Evolutionary conservation across 2,329 filamentous ascomycete genomes (phyloP), one percentile per base, ranked within the genome.

Genomic region (Fusarium siculi): DNA sequence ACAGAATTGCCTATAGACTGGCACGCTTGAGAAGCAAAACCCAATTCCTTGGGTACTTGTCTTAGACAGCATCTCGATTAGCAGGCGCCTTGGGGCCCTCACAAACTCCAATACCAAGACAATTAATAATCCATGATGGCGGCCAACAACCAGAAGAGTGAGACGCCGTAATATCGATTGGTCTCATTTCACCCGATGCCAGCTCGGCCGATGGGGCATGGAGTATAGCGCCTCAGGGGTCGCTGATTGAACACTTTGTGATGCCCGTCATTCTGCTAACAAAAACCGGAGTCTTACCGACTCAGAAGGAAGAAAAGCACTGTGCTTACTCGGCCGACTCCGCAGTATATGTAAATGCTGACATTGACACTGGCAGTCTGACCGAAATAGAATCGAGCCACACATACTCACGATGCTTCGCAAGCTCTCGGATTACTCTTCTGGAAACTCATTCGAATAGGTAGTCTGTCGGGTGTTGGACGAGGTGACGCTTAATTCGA

Each of bases 321-420:
- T 69, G 71, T 74, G 66, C 72, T 71, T 63, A 73, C 64, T 75
- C 60, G 74, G 72, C 62, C 62, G 66, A 66, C 65, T 74, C 75
- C 73, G 73, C 66, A 54, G 39, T 53, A 34, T 59, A 53, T 59
- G 47, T 44, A 66, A 57, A 63, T 59, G 67, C 64, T 72, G 56
- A 73, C 28, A 39, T 60, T 40, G 28, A n/a, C 21, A 49, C 46
- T 49, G 46, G 11, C 28, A 49, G 19, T n/a, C 46, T 30, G 50
- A 66, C 62, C 63, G 47, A 43, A 65, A 66, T 54, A 49, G 37
- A 50, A 53, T 34, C 56, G 58, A 62, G 57, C 53, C 66, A 70
- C 61, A 39, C 30, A 49, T 19, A 34, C 39, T 58, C 23, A 28
- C n/a, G n/a, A 46, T 50, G 30, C 42, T 57, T 61, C 21, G 21